A percentile compares a stretch with the other conserved stretches of the same genome.
Conservation (phyloP, 129 eudicot genomes). For the Deinandra increscens region DNA sequence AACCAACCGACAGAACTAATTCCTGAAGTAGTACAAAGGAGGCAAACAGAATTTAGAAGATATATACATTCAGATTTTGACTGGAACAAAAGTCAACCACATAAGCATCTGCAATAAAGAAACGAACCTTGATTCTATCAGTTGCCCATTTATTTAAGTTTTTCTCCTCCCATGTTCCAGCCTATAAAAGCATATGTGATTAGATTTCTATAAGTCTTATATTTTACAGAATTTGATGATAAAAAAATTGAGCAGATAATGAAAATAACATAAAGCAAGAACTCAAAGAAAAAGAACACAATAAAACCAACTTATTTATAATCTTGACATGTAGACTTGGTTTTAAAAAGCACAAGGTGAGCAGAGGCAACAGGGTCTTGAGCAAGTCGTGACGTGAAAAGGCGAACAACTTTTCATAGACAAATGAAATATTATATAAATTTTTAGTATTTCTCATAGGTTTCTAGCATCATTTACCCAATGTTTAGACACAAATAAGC, state of each 20-base stretch:
- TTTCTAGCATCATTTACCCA: too few species aligned
- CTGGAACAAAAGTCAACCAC: background rate
- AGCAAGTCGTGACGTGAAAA: too few species aligned
- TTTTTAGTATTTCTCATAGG: too few species aligned
- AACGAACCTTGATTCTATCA: constrained; percentile 77
- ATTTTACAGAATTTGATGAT: background rate
- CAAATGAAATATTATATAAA: too few species aligned
- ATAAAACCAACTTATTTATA: background rate
- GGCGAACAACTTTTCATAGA: too few species aligned
- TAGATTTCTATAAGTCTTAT: background rate
- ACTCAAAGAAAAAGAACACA: background rate
- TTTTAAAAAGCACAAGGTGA: too few species aligned
- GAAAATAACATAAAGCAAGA: background rate
- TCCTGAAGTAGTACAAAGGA: constrained; percentile 52
- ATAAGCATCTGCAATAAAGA: background rate
- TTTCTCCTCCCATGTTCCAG: constrained; percentile 99
- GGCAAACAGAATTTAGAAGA: background rate
- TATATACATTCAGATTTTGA: background rate
- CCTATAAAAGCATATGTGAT: constrained; percentile 36
- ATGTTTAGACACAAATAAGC: too few species aligned
- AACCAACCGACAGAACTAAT: constrained; percentile 56
- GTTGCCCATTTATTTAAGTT: constrained; percentile 86
- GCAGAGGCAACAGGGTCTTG: too few species aligned
- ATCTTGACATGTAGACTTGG: background rate
- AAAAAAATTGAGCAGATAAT: background rate